Conservation (phyloP, 2,329 filamentous ascomycete genomes). For the Rosellinia necatrix region DNA sequence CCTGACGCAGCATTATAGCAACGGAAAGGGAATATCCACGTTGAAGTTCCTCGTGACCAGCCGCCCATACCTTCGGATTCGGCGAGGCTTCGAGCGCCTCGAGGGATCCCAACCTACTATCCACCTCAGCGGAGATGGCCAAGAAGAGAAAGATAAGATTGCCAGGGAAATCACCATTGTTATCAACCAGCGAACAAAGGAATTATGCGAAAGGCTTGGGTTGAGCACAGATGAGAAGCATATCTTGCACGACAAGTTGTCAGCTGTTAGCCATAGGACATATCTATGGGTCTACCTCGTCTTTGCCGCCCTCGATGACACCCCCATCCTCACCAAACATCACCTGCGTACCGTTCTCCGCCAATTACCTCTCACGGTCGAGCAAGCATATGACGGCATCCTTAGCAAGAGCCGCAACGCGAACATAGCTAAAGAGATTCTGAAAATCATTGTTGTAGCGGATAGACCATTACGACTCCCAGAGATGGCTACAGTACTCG, state of each 20-base stretch:
- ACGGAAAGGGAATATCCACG: conserved; percentile 12
- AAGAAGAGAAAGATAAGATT: conserved; percentile 36
- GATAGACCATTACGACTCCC: conserved; percentile 39
- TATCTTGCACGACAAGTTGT: conserved; percentile 20
- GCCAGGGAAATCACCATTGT: conserved; percentile 39
- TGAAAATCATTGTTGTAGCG: conserved; percentile 44
- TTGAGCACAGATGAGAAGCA: conserved; percentile 7
- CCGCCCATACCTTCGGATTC: conserved; percentile 41
- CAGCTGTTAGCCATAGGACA: conserved; percentile 28
- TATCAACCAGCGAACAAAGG: conserved; percentile 32
- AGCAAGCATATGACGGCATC: conserved; percentile 44
- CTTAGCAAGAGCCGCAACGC: conserved; percentile 37
- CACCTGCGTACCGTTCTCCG: conserved; percentile 9
- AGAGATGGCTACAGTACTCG: conserved; percentile 42
- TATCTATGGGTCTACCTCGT: conserved; percentile 36
- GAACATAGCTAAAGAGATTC: conserved; percentile 36
- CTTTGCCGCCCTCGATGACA: conserved; percentile 27
- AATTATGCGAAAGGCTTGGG: conserved; percentile 1
- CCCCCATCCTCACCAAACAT: background rate
- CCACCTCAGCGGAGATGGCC: conserved; percentile 37
- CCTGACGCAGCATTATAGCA: conserved; percentile 35
- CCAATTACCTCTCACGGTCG: conserved; percentile 33
- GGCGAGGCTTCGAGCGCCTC: conserved; percentile 31
- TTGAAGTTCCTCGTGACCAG: conserved; percentile 48
- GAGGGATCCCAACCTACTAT: conserved; percentile 33